Base-by-base conservation (phyloP, 176 grass and related monocot species). In the Themeda triandra region DNA sequence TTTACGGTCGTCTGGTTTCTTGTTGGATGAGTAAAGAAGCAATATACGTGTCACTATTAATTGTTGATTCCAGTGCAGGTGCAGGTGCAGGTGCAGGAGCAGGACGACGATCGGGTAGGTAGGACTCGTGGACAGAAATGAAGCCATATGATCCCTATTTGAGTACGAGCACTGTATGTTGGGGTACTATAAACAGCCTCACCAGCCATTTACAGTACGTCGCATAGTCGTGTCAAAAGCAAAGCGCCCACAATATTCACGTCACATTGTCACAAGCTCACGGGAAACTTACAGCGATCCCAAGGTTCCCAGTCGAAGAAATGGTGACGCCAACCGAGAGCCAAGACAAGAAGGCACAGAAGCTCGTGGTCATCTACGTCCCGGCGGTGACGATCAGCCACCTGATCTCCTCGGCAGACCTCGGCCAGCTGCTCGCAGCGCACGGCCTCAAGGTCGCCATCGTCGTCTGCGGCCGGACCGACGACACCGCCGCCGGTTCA, bases 361-460 rank as follows among this genome's bases (percentile, higher is more conserved):
- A 88, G 80, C 78, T 67, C 4, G 85, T 90, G 73, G 91, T 86
- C 71, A 89, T 94, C 48, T 89, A 84, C 88, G 73, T 45, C 62
- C 81, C 85, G 54, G 51, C 75, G 27, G 69, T 18, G 21, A 84
- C 78, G 84, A 31, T 31, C 9, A 79, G 87, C 46, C 91, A 96
- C 78, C 25, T 91, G 32, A 41, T 86, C 21, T 24, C 91, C 73
- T 36, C 68, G 49, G 84, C 85, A 53, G 83, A 90, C 33, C 65
- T 95, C 13, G 88, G 56, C 30, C 81, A 79, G 62, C 83, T 87
- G 8, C 67, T 95, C 37, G 67, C 75, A 13, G 78, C 39, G 41
- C 75, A 71, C 4, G 85, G 93, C 54, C 37, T 92, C 56, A 56
- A 63, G 6, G 79, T 87, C 64, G 58, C 83, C 66, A 31, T 95